Evolutionary conservation across 441 rosid species (phyloP).

Genomic region (Populus trichocarpa): DNA sequence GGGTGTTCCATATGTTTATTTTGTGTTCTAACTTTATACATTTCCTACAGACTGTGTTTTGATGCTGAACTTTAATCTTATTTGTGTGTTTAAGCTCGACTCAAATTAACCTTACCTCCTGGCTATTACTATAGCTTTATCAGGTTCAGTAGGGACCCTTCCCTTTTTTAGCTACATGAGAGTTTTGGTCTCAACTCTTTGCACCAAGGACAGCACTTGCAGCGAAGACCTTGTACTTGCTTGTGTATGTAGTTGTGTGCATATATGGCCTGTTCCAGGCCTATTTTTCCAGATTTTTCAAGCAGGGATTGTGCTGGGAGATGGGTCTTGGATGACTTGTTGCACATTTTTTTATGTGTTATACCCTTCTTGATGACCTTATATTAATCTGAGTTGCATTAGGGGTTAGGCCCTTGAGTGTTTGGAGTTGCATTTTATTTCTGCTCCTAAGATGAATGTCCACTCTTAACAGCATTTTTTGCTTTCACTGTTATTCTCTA

Average conservation of each 20-base stretch:
- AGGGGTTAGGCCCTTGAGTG: not conserved
- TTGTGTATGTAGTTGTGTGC: not conserved
- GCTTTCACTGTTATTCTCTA: not conserved
- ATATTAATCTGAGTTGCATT: not conserved
- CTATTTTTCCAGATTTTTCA: too few species aligned
- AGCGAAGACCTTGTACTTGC: not conserved
- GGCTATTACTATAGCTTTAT: not conserved
- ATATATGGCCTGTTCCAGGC: not conserved
- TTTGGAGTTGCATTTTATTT: not conserved
- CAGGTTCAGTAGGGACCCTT: not conserved
- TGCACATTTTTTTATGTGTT: not conserved
- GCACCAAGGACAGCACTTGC: not conserved
- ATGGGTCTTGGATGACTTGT: not conserved
- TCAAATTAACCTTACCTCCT: not conserved
- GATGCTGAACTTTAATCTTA: not conserved
- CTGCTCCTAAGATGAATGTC: not conserved
- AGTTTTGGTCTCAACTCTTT: not conserved
- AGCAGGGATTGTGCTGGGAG: not conserved
- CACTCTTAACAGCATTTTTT: not conserved
- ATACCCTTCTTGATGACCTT: not conserved
- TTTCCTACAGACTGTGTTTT: not conserved
- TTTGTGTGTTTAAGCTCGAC: not conserved
- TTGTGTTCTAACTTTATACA: not conserved
- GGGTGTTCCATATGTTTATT: not conserved
- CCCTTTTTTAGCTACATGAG: not conserved